Evolutionary conservation across 2,329 filamentous ascomycete species (phyloP).

Genomic region (Scorias spongiosa): DNA sequence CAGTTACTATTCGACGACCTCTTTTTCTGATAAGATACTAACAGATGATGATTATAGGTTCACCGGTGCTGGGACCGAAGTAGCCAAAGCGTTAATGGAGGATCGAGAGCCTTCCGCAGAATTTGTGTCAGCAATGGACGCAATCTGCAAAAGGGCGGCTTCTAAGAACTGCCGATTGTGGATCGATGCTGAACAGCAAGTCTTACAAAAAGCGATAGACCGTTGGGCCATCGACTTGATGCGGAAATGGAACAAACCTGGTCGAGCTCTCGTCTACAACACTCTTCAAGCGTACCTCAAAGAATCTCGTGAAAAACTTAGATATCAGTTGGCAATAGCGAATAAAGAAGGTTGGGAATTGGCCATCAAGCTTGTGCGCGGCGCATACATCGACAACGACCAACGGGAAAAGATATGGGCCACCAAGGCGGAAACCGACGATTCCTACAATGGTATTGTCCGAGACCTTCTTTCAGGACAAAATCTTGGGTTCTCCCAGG

Average conservation of each 20-base stretch:
- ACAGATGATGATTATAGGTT: slow-evolving; percentile 17
- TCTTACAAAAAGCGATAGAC: slow-evolving; percentile 37
- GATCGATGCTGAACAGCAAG: slow-evolving; percentile 40
- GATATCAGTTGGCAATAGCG: slow-evolving; percentile 30
- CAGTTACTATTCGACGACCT: no score
- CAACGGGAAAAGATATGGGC: slow-evolving; percentile 13
- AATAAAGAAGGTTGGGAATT: slow-evolving; percentile 33
- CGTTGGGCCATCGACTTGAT: slow-evolving; percentile 38
- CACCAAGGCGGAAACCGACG: slow-evolving; percentile 15
- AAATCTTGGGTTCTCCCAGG: slow-evolving; percentile 9
- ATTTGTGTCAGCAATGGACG: slow-evolving; percentile 28
- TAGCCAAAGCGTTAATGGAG: slow-evolving; percentile 26
- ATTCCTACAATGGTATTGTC: slow-evolving; percentile 13
- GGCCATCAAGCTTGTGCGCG: slow-evolving; percentile 38
- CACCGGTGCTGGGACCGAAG: slow-evolving; percentile 33
- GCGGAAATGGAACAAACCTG: slow-evolving; percentile 32
- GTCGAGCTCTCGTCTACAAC: slow-evolving; percentile 30
- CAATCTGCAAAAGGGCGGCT: slow-evolving; percentile 29
- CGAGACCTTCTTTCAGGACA: slow-evolving; percentile 10
- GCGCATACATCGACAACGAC: slow-evolving; percentile 38
- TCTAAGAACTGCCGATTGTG: slow-evolving; percentile 30
- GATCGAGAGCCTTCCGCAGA: slow-evolving; percentile 24
- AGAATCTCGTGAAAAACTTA: slow-evolving; percentile 29
- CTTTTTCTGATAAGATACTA: no score
- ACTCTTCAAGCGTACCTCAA: slow-evolving; percentile 41